A percentile compares a stretch with the other conserved stretches of the same genome.
These are phyloP conservation scores for Leccinellum albellum DNA, from an alignment of 768 basidiomycete species.

Conservation along the genomic window DNA sequence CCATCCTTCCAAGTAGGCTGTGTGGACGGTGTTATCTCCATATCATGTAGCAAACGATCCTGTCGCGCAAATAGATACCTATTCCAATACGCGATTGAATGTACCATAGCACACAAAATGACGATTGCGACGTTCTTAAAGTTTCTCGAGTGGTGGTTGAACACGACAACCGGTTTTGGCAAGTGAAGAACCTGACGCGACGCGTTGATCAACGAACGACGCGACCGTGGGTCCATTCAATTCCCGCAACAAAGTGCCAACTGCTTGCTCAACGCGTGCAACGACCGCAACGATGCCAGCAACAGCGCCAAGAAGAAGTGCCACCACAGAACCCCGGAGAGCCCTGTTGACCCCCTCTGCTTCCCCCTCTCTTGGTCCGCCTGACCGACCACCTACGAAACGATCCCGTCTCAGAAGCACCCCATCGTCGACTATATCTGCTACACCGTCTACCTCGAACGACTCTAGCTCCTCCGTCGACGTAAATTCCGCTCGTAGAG, in stretches of 20 bases:
- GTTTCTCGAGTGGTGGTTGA: not conserved
- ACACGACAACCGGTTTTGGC: constrained; percentile 10
- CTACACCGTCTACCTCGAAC: constrained; percentile 28
- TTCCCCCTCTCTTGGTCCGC: constrained; percentile 28
- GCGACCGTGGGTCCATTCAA: not conserved
- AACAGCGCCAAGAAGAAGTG: not conserved
- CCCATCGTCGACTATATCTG: constrained; percentile 41
- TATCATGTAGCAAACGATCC: constrained; percentile 10
- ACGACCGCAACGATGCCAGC: constrained; percentile 14
- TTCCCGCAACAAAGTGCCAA: not conserved
- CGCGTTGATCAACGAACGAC: constrained; percentile 9
- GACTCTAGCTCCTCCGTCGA: constrained; percentile 34
- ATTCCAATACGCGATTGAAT: constrained; percentile 4
- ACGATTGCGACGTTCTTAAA: not conserved
- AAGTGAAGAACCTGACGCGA: constrained; percentile 7
- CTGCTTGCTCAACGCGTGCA: constrained; percentile 3
- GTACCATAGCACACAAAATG: constrained; percentile 17
- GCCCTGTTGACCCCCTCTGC: constrained; percentile 24
- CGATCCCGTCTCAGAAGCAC: constrained; percentile 46
- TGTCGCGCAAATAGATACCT: constrained; percentile 13
- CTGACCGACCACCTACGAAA: constrained; percentile 44
- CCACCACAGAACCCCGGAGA: constrained; percentile 8
- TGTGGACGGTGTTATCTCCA: constrained; percentile 7
- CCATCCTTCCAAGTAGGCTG: not conserved
- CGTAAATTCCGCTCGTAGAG: constrained; percentile 53